These are phyloP conservation scores for Colletotrichum caudatum DNA, from an alignment of 2,329 filamentous ascomycete species.

Conservation along the genomic window DNA sequence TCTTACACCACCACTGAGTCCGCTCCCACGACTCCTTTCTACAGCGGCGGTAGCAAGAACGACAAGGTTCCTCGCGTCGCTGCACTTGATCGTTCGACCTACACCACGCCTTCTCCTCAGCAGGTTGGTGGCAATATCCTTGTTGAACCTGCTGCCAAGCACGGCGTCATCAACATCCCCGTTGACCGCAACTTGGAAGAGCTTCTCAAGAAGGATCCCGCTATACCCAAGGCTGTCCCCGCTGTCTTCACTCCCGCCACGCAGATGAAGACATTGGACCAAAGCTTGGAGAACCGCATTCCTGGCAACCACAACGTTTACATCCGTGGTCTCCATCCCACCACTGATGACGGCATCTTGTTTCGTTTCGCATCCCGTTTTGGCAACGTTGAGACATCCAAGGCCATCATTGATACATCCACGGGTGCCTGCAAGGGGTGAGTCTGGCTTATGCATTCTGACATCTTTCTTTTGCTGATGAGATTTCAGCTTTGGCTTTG, in stretches of 20 bases:
- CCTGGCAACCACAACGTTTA: conserved; percentile 97
- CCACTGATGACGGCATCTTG: conserved; percentile 92
- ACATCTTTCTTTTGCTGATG: conserved; percentile 46
- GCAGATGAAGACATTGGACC: conserved; percentile 89
- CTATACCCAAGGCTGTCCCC: conserved; percentile 88
- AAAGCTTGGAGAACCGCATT: conserved; percentile 92
- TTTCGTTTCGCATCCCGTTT: conserved; percentile 87
- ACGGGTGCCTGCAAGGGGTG: conserved; percentile 97
- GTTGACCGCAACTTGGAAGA: conserved; percentile 69
- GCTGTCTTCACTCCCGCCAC: conserved; percentile 88
- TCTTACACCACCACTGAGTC: conserved; percentile 78
- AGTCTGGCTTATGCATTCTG: conserved; percentile 47
- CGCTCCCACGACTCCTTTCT: conserved; percentile 74
- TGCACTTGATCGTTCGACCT: conserved; percentile 71
- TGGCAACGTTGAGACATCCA: conserved; percentile 94
- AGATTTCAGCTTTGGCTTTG: conserved; percentile 86
- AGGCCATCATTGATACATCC: conserved; percentile 96
- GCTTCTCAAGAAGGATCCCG: conserved; percentile 79
- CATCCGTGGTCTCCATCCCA: conserved; percentile 94
- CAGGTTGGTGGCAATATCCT: conserved; percentile 61
- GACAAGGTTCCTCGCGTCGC: conserved; percentile 71
- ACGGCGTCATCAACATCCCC: conserved; percentile 49
- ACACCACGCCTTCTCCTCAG: conserved; percentile 75
- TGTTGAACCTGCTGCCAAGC: conserved; percentile 57
- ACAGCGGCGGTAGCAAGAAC: conserved; percentile 68